Conservation (phyloP, 768 basidiomycete genomes). For the Gyrodon lividus region DNA sequence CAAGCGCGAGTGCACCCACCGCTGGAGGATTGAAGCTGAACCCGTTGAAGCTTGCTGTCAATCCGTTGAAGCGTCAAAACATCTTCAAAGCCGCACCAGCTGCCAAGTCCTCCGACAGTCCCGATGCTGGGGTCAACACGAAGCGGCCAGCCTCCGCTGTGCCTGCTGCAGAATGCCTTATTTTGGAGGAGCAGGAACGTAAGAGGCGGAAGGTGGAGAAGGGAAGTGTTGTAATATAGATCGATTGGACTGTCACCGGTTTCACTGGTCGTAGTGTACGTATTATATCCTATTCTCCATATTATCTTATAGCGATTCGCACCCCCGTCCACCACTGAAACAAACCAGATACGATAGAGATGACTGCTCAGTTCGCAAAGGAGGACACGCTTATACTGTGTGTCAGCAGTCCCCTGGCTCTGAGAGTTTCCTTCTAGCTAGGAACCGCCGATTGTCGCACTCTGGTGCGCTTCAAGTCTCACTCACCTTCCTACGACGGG, state of each 20-base stretch:
- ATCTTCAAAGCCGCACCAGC: slow-evolving; percentile 58
- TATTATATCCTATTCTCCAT: slow-evolving; percentile 7
- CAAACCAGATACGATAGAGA: too few species aligned
- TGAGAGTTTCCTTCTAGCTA: too few species aligned
- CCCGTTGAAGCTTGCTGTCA: slow-evolving; percentile 39
- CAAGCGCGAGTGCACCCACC: slow-evolving; percentile 33
- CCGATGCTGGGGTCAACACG: slow-evolving; percentile 46
- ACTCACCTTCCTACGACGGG: too few species aligned
- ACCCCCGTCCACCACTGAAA: too few species aligned
- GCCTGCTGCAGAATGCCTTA: slow-evolving; percentile 83
- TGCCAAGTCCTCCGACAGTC: slow-evolving; percentile 27
- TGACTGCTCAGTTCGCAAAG: too few species aligned
- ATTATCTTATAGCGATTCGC: neutral
- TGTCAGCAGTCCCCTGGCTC: too few species aligned
- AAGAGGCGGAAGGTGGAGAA: slow-evolving; percentile 78
- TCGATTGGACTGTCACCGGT: neutral
- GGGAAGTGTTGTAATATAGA: slow-evolving; percentile 26
- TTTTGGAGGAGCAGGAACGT: slow-evolving; percentile 87
- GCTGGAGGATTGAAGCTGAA: slow-evolving; percentile 58
- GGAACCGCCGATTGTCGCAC: too few species aligned
- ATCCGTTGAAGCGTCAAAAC: slow-evolving; percentile 73
- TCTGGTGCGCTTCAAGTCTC: too few species aligned
- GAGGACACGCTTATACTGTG: too few species aligned
- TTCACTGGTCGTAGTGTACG: slow-evolving; percentile 2
- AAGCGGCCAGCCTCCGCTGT: slow-evolving; percentile 63